phyloP scores from a whole-genome alignment of 108 stramenopile genomes.

The Schizochytrium sp. region DNA sequence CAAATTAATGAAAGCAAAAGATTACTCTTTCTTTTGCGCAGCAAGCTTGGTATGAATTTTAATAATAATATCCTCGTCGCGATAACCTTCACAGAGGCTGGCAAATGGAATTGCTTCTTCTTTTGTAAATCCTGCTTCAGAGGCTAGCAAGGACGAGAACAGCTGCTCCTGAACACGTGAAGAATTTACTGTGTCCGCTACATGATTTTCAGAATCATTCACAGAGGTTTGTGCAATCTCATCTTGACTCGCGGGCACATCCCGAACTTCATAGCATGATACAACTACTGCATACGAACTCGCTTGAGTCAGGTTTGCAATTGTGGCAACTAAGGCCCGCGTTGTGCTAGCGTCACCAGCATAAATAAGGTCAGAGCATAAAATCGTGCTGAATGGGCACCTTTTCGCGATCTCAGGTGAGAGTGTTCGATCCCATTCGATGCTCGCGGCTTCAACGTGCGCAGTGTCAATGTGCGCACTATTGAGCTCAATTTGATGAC shows the following conservation, averaged over 20 bases:
- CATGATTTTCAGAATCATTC: not conserved
- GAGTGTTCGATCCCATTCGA: conserved; percentile 18
- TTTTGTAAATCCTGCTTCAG: not conserved
- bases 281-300: not conserved
- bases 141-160: not conserved
- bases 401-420: not conserved
- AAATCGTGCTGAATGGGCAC: not conserved
- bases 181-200: not conserved
- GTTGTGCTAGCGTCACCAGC: not conserved
- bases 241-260: not conserved
- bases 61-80: conserved; percentile 4
- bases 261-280: conserved; percentile 14
- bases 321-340: not conserved
- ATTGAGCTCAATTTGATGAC: conserved; percentile 37
- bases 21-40: not conserved
- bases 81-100: not conserved
- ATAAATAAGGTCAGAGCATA: conserved; percentile 20
- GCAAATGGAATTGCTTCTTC: not conserved
- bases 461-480: not conserved
- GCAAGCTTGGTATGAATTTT: not conserved
- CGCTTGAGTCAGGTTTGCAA: not conserved
- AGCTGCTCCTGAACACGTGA: conserved; percentile 35
- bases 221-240: not conserved
- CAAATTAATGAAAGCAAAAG: not conserved
- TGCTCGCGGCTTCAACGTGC: not conserved